These are phyloP conservation scores for Clausena lansium DNA, from an alignment of 345 rosid genomes.

Conservation along the genomic window DNA sequence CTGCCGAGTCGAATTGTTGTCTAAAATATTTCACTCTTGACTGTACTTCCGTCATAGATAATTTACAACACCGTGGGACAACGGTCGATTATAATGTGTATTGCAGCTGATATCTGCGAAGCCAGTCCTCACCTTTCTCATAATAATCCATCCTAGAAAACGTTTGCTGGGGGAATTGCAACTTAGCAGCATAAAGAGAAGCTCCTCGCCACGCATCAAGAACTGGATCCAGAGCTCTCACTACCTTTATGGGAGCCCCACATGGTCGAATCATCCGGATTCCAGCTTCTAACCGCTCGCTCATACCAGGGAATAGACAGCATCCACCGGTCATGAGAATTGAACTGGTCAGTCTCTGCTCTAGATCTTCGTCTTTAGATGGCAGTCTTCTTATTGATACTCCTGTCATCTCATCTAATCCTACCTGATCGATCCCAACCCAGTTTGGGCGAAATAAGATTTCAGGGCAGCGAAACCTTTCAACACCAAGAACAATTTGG, in stretches of 20 bases:
- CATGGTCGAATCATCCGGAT: conserved; percentile 82
- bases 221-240: conserved; percentile 70
- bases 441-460: conserved; percentile 74
- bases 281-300: conserved; percentile 71
- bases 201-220: conserved; percentile 99
- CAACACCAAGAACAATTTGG: conserved; percentile 73
- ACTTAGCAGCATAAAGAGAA: conserved; percentile 57
- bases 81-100: conserved; percentile 39
- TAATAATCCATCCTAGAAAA: conserved; percentile 68
- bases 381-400: conserved; percentile 69
- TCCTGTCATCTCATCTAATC: conserved; percentile 85
- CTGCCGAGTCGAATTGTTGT: neutral
- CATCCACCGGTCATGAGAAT: conserved; percentile 83
- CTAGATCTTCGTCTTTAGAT: conserved; percentile 38
- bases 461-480: conserved; percentile 90
- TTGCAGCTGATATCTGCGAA: conserved; percentile 60
- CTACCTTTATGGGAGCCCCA: conserved; percentile 63
- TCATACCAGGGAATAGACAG: conserved; percentile 63
- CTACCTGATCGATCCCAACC: conserved; percentile 81
- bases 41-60: neutral
- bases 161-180: conserved; percentile 57
- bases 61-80: neutral
- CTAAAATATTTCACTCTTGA: neutral
- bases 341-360: conserved; percentile 64
- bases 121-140: conserved; percentile 96